Base-by-base conservation (phyloP, 208 protist species). In the Naegleria gruberi region DNA sequence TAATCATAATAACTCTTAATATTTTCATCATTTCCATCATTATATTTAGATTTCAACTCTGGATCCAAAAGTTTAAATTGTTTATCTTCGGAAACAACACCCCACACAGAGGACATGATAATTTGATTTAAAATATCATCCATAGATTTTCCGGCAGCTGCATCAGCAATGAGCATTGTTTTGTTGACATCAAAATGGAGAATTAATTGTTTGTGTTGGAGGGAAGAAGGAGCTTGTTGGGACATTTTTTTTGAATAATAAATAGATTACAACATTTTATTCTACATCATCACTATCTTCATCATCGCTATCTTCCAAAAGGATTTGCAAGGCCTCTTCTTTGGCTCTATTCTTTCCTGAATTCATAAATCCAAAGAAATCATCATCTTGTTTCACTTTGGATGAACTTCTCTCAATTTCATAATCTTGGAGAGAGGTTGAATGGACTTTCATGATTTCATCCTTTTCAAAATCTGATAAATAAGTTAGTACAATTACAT, bases 181-280 rank as follows among this genome's bases (percentile, higher is more conserved):
- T 87, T 87, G 40, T 87, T 87, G 43, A 87, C 34, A 87, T 87
- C 83, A 34, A 87, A 55, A 87, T 87, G 83, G 19, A 87, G 26
- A 30, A 87, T 26, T n/a, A n/a, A n/a, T n/a, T n/a, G n/a, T n/a
- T n/a, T n/a, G n/a, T n/a, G n/a, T n/a, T n/a, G n/a, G n/a, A n/a
- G n/a, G n/a, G n/a, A n/a, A n/a, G n/a, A n/a, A n/a, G n/a, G n/a
- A n/a, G n/a, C n/a, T n/a, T n/a, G n/a, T n/a, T n/a, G n/a, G n/a
- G n/a, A n/a, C n/a, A n/a, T n/a, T n/a, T n/a, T n/a, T n/a, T n/a
- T n/a, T n/a, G n/a, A n/a, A n/a, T n/a, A n/a, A n/a, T n/a, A n/a
- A n/a, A n/a, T n/a, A n/a, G n/a, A n/a, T n/a, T n/a, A n/a, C n/a
- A n/a, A n/a, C n/a, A n/a, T n/a, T n/a, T n/a, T n/a, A 55, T 55